A percentile compares a stretch with the other conserved stretches of the same genome.
phyloP scores from a whole-genome alignment of 345 rosid species.

The Eucalyptus globulus region DNA sequence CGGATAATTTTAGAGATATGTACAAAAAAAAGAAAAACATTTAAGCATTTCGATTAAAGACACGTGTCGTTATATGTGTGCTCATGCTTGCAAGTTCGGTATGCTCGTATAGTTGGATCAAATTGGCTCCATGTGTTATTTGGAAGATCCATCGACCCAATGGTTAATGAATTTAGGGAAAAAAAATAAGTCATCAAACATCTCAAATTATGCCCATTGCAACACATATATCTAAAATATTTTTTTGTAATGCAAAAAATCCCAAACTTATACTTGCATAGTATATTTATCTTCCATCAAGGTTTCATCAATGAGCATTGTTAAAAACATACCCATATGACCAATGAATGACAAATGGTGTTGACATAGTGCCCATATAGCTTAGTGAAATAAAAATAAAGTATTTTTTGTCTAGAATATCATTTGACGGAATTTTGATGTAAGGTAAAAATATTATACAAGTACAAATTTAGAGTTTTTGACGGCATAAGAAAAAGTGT shows the following conservation, averaged over 20 bases:
- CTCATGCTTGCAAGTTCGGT: not conserved
- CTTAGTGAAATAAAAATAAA: not conserved
- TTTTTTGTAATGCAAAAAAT: not conserved
- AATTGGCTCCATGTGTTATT: not conserved
- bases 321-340: no score
- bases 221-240: not conserved
- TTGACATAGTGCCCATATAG: not conserved
- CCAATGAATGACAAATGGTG: not conserved
- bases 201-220: not conserved
- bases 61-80: not conserved
- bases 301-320: no score
- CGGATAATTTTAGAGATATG: not conserved
- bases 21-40: not conserved
- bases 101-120: not conserved
- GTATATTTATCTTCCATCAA: no score
- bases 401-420: fast-evolving
- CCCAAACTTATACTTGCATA: no score
- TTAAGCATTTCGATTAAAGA: not conserved
- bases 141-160: not conserved
- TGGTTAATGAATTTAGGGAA: not conserved
- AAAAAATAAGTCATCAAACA: not conserved
- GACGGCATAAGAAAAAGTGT: not conserved
- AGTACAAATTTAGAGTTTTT: not conserved
- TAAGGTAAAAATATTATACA: not conserved
- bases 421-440: not conserved